Percentiles rank a stretch among this genome's conserved stretches.
Conservation (phyloP, 1,139 yeast species). For the Meyerozyma guilliermondii region DNA sequence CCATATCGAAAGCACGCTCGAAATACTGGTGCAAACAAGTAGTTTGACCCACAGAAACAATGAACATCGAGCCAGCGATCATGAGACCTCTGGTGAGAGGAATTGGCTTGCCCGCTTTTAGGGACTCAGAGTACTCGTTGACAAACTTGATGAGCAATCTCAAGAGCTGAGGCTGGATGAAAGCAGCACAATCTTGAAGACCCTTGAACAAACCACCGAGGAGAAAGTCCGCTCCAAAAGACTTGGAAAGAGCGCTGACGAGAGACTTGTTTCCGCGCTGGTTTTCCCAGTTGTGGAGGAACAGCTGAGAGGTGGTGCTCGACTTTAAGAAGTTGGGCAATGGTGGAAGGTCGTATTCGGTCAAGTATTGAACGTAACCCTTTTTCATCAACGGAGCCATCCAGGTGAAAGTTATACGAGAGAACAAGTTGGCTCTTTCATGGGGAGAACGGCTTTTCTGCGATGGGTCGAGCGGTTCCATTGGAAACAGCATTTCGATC, state of each 20-base stretch:
- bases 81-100: conserved; percentile 79
- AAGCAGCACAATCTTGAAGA: conserved; percentile 75
- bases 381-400: conserved; percentile 84
- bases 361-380: conserved; percentile 71
- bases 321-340: conserved; percentile 66
- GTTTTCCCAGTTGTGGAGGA: conserved; percentile 60
- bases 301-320: conserved; percentile 40
- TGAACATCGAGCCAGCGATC: conserved; percentile 81
- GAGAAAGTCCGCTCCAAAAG: conserved; percentile 69
- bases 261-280: conserved; percentile 54
- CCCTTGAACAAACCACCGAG: conserved; percentile 77
- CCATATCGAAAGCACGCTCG: conserved; percentile 81
- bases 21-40: conserved; percentile 88
- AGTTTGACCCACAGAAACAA: conserved; percentile 79
- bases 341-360: conserved; percentile 75
- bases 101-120: conserved; percentile 25
- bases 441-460: conserved; percentile 49
- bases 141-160: conserved; percentile 76
- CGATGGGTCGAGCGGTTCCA: conserved; percentile 36
- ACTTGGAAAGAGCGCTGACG: conserved; percentile 50
- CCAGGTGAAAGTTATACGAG: conserved; percentile 83
- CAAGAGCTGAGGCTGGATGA: conserved; percentile 84
- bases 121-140: conserved; percentile 57
- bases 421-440: conserved; percentile 78
- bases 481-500: conserved; percentile 48